These are phyloP conservation scores for Amauroascus niger DNA, from an alignment of 2,329 filamentous ascomycete genomes.

Conservation along the genomic window DNA sequence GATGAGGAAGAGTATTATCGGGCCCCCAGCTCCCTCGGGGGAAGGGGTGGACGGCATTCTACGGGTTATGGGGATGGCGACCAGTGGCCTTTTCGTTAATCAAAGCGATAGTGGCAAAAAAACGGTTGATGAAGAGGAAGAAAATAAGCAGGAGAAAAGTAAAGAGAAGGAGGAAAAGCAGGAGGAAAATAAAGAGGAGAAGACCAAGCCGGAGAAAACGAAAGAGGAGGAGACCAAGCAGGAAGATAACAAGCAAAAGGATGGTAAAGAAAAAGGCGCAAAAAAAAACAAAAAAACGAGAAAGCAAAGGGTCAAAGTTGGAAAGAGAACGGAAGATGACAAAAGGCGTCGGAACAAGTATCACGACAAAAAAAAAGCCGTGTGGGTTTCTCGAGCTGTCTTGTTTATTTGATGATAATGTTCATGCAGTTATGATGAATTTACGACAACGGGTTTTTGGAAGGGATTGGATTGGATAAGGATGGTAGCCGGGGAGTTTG, in stretches of 20 bases:
- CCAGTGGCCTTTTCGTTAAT: slow-evolving; percentile 8
- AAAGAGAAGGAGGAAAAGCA: background rate
- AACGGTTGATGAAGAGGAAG: background rate
- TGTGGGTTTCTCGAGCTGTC: background rate
- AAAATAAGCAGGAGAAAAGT: background rate
- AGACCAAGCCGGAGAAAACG: too few species aligned
- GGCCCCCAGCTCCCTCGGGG: slow-evolving; percentile 16
- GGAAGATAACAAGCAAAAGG: background rate
- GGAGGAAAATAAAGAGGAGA: background rate
- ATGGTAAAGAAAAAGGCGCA: background rate
- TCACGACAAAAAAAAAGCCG: background rate
- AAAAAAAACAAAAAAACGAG: background rate
- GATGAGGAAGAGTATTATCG: slow-evolving; percentile 35
- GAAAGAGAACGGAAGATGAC: background rate
- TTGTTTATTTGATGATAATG: background rate
- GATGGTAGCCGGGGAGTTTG: background rate
- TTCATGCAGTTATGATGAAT: slow-evolving; percentile 5
- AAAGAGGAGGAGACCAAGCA: background rate
- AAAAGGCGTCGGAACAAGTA: background rate
- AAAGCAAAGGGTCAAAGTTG: background rate
- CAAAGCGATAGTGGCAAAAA: background rate
- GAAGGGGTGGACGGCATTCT: slow-evolving; percentile 11
- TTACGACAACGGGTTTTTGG: background rate
- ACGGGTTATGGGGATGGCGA: background rate
- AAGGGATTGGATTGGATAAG: background rate